Base-by-base conservation (phyloP, 306 rosid species). In the Inga laurina region DNA sequence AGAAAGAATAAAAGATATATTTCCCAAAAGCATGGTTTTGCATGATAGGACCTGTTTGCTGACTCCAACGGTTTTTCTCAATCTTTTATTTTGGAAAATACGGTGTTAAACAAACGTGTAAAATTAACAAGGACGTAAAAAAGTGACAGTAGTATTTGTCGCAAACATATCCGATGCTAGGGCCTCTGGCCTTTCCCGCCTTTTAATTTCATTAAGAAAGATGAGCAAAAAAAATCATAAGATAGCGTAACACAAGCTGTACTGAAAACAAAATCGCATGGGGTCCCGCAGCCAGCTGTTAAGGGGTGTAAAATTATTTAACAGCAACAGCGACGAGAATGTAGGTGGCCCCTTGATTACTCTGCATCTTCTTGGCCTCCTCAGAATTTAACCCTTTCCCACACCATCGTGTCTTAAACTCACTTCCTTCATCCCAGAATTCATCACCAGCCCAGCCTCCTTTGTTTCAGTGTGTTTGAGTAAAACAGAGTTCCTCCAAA, bases 241-340 rank as follows among this genome's bases (percentile, higher is more conserved):
- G 30, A 9, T 1, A 9, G 19, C 24, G 61, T 27, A 48, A 16
- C 19, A 48, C 78, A 75, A 86, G 75, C 35, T 48, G 39, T 86
- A 82, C 82, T 62, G 39, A 72, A 79, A 68, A 79, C 76, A 66
- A 51, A 81, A 76, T 62, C 62, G 71, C 69, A 52, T 45, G 30
- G 30, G 30, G 0, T 57, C 11, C 79, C 77, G 21, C 8, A 19
- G 77, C 93, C 39, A 81, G 93, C 95, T 87, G 95, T 82, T 90
- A 90, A 91, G 90, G 82, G 65, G 77, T 87, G 85, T 77, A 89
- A 79, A 78, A 89, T 87, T 65, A 92, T 83, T 86, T 86, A 90
- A 87, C 94, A 87, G 89, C 64, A 21, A 8, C 64, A 2, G 24
- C 61, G 3, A 21, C 64, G 30, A 19, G 6, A 7, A 7, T 2